Conservation (phyloP, 805 yeast species). For the Maudiozyma pseudohumilis region DNA sequence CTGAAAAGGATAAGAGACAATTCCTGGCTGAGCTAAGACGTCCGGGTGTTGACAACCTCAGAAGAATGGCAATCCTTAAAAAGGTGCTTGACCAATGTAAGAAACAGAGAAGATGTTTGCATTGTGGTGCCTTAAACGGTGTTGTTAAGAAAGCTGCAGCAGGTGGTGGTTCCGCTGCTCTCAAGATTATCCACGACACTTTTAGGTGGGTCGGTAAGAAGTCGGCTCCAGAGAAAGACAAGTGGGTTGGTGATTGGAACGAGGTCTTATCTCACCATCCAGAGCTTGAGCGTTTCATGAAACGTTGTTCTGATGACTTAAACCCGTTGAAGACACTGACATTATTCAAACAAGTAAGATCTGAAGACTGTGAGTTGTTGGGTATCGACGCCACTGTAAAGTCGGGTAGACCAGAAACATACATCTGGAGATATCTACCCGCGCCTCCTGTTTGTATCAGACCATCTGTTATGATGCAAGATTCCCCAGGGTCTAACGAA, state of each 20-base stretch:
- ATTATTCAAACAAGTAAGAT: constrained; percentile 73
- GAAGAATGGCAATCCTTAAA: constrained; percentile 83
- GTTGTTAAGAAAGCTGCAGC: constrained; percentile 94
- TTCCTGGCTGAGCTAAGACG: constrained; percentile 72
- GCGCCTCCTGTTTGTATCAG: constrained; percentile 99
- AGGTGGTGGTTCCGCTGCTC: constrained; percentile 85
- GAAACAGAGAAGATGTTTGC: constrained; percentile 82
- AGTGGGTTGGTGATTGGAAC: constrained; percentile 82
- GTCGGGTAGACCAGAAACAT: constrained; percentile 92
- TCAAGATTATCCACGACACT: constrained; percentile 91
- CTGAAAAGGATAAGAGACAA: constrained; percentile 58
- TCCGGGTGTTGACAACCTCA: constrained; percentile 81
- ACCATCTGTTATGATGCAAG: constrained; percentile 92
- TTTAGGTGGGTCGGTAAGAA: constrained; percentile 94
- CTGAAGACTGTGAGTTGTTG: constrained; percentile 82
- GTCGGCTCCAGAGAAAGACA: constrained; percentile 68
- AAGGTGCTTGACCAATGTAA: constrained; percentile 84
- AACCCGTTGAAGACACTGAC: constrained; percentile 86
- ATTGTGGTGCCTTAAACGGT: constrained; percentile 86
- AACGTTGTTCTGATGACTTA: constrained; percentile 83
- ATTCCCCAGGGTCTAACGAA: constrained; percentile 81
- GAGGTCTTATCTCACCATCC: constrained; percentile 68
- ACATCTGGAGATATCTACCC: constrained; percentile 93
- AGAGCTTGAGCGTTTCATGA: constrained; percentile 78
- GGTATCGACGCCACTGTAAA: constrained; percentile 74